A percentile compares a stretch with the other conserved stretches of the same genome.
These are phyloP conservation scores for Cyclostephanos invisitatus DNA, from an alignment of 108 stramenopile species.

Conservation along the genomic window DNA sequence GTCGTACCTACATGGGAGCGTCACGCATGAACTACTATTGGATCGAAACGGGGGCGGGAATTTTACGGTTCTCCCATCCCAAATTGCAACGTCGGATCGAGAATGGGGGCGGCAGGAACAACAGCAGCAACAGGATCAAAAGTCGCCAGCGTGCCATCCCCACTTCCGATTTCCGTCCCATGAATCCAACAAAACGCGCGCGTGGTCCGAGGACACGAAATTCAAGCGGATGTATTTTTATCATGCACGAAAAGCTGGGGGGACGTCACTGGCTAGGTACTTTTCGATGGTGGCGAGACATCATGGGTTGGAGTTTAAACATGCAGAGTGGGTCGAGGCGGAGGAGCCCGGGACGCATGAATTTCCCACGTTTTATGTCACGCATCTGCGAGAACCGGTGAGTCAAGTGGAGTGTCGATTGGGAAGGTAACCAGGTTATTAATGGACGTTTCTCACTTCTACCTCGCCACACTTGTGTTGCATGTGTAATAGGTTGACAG, in stretches of 20 bases:
- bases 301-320: slow-evolving; percentile 29
- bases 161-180: slow-evolving; percentile 19
- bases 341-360: slow-evolving; percentile 36
- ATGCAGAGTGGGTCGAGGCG: slow-evolving; percentile 15
- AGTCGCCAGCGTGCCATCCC: slow-evolving; percentile 35
- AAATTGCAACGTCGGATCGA: neutral
- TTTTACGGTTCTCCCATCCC: neutral
- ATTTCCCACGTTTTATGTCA: slow-evolving; percentile 36
- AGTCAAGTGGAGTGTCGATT: neutral
- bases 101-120: neutral
- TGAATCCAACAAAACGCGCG: neutral
- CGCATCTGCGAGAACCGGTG: slow-evolving; percentile 43
- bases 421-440: neutral
- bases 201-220: slow-evolving; percentile 25
- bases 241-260: slow-evolving; percentile 23
- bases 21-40: neutral
- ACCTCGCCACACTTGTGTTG: neutral
- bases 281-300: slow-evolving; percentile 31
- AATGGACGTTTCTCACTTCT: neutral
- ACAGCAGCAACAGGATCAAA: neutral
- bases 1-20: neutral
- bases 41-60: neutral
- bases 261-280: slow-evolving; percentile 22
- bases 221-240: slow-evolving; percentile 40
- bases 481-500: slow-evolving; percentile 13